Base-by-base conservation (phyloP, 2,329 filamentous ascomycete species). In the Alternaria incomplexa region DNA sequence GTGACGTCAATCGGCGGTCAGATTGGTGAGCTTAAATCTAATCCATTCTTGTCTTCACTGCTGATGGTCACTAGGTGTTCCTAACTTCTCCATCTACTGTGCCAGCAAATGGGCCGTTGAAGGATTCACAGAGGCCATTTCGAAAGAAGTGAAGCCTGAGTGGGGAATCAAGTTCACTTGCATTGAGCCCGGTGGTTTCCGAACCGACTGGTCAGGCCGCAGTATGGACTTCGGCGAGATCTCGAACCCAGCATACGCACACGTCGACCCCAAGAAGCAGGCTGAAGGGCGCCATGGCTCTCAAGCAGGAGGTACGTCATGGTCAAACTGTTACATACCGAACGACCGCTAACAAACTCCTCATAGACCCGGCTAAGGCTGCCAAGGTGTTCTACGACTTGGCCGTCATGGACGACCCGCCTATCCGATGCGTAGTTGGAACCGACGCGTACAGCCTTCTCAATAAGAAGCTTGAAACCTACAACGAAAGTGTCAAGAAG, bases 321-420 rank as follows among this genome's bases (percentile, higher is more conserved):
- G 8, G 17, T 11, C 12, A 15, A 28, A 13, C 3, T 11, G 23
- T 5, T 15, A 30, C 13, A 17, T 10, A 17, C 22, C 8, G n/a
- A 12, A 22, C 25, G 13, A 5, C 15, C 17, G 50, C 56, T 62
- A 6, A 62, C 25, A 9, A 44, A n/a, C 13, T 11, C 45, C 13
- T 11, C 9, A 13, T n/a, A 62, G 85, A 88, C 62, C 83, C 85
- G 4, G 65, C 66, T 0, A 85, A 87, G 70, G 85, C 80, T 3
- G 84, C 83, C 1, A 76, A 81, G 22, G 81, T 81, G 0, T 86
- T 87, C 77, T 86, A 87, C 66, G 84, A 88, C 56, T 70, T 89
- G 15, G 86, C 85, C 1, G 79, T 83, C 40, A 82, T 85, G 80
- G 70, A 84, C 12, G 81, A 86, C 13, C 85, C 84, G 4, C 87